Base-by-base conservation (phyloP, 306 rosid species). In the Castanea mollissima region DNA sequence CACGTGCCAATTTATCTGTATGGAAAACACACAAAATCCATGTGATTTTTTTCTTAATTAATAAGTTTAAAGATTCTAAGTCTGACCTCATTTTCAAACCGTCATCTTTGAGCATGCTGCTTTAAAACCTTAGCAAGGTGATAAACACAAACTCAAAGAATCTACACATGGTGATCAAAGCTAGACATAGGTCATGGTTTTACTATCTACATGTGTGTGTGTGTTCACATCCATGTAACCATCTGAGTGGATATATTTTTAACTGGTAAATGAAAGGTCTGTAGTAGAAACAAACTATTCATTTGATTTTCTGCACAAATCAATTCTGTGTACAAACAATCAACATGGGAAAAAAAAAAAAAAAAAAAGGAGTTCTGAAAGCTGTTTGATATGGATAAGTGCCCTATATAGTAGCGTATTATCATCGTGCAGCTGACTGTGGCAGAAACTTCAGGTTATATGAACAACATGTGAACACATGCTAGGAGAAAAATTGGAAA, bases 391-490 rank as follows among this genome's bases (percentile, higher is more conserved):
- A 21, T 12, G 54, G 46, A 19, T 31, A 55, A 41, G 64, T 69
- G 19, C 21, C 25, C 59, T 69, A 41, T 32, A 46, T 16, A 5
- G 71, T 31, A 64, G 35, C 0, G 3, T 27, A 11, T 64, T 31
- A 71, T 20, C 27, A 72, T 20, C 25, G 14, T 14, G n/a, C 9
- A 55, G 41, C 73, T 12, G 35, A 32, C 21, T 44, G 3, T 41
- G 10, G 59, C 51, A 69, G 31, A 11, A 52, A 78, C 51, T 79
- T 64, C 67, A 5, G 20, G 74, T 51, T n/a, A 25, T 29, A 70
- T 16, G 71, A 78, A 69, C 19, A 69, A 44, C 38, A 58, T 16
- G 71, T 51, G 23, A 5, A 69, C 41, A 52, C 58, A 78, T 77
- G 49, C 10, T 65, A 55, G 2, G 18, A n/a, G 25, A 56, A 16